phyloP scores from a whole-genome alignment of 129 eudicot genomes.

The Rutidosis leptorrhynchoides region DNA sequence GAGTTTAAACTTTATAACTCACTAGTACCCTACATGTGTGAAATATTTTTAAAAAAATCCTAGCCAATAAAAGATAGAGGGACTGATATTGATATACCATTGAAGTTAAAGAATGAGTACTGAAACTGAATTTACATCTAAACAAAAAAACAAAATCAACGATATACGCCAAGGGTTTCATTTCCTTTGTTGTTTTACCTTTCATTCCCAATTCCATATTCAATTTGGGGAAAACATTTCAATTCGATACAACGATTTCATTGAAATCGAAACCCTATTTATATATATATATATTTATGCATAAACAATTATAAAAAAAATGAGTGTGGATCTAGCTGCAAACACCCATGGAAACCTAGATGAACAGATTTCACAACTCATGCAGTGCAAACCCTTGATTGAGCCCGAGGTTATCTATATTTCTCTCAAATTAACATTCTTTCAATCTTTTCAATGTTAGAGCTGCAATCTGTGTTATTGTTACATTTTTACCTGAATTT shows the following conservation, averaged over 20 bases:
- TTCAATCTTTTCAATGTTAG: background rate
- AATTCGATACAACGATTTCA: slow-evolving; percentile 22
- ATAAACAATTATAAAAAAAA: slow-evolving; percentile 32
- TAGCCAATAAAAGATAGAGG: background rate
- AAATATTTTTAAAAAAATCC: too few species aligned
- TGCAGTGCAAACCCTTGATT: slow-evolving; percentile 89
- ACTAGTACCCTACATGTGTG: too few species aligned
- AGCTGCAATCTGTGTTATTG: background rate
- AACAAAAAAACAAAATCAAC: slow-evolving; percentile 33
- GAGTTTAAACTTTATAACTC: too few species aligned
- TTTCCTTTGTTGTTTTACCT: slow-evolving; percentile 16
- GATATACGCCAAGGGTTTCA: slow-evolving; percentile 33
- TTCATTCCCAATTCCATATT: slow-evolving; percentile 8
- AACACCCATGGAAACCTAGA: slow-evolving; percentile 70
- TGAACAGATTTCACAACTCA: slow-evolving; percentile 82
- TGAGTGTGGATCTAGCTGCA: slow-evolving; percentile 73
- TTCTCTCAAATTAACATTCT: background rate
- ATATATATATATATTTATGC: slow-evolving; percentile 20
- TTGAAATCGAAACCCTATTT: slow-evolving; percentile 21
- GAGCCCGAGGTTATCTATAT: slow-evolving; percentile 52
- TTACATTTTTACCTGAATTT: background rate
- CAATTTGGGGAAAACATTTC: slow-evolving; percentile 10
- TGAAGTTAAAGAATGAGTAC: background rate
- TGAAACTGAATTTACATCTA: background rate
- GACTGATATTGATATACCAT: background rate